Evolutionary conservation across 768 basidiomycete species (phyloP), one percentile per base, ranked within the genome.

Genomic region (Erythrobasidium yunnanense): DNA sequence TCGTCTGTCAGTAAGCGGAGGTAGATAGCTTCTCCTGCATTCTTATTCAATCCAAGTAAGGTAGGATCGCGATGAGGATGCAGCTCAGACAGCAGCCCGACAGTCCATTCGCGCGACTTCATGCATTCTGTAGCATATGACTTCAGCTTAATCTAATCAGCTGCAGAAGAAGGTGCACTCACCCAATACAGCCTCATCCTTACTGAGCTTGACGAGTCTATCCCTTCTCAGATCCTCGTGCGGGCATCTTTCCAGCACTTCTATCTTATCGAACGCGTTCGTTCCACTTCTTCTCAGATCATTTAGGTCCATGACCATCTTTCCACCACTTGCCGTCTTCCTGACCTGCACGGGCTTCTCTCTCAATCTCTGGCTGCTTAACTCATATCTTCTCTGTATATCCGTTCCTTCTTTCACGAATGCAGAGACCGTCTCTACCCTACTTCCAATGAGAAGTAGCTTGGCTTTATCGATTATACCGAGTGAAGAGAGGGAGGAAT

Each of bases 31-130:
- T 72, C 27, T 0, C 71, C 71, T 6, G 63, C 54, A 49, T 72
- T 72, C 47, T 70, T 72, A 68, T 72, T 72, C n/a, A 72, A 57
- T 0, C 71, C 71, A 38, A 72, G 67, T 4, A 72, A 55, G 8
- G 70, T 70, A 0, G 71, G 71, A 17, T 70, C 60, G n/a, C 60
- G 60, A 15, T 63, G 45, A 20, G 69, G 25, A 58, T 60, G 38
- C 22, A 56, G 27, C 34, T 56, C 38, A 17, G 34, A 2, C 3
- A 56, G 55, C 15, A 55, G 45, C 25, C 66, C 54, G 17, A 57
- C 42, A 8, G 54, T 6, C 55, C 11, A 56, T 4, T 49, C 35
- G 20, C 45, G 15, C 1, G 7, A 32, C 25, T 47, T 55, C 66
- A 57, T 47, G 13, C 34, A 46, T 30, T 13, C 54, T 55, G 45